Percentiles rank a stretch among this genome's conserved stretches.
phyloP scores from a whole-genome alignment of 78 protist species.

The Dictyostelium firmibasis region DNA sequence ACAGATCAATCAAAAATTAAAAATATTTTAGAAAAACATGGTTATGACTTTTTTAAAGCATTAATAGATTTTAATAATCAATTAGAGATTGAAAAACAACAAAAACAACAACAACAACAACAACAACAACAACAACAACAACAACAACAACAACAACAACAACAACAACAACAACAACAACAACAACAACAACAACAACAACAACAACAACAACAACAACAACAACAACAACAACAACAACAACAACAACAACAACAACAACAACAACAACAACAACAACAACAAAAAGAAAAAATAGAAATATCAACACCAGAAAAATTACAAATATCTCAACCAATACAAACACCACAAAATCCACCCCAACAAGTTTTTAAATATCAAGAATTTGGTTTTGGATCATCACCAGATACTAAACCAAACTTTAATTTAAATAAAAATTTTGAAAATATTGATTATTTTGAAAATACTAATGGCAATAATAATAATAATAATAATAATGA shows the following conservation, averaged over 20 bases:
- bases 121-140: not conserved
- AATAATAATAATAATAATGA: too few species aligned
- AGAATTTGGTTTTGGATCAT: not conserved
- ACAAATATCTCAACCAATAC: not conserved
- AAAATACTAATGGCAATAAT: not conserved
- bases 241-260: not conserved
- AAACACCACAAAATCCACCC: not conserved
- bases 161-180: not conserved
- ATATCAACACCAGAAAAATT: not conserved
- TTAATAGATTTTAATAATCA: not conserved
- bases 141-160: not conserved
- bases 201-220: not conserved
- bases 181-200: not conserved
- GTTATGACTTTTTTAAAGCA: slow-evolving; percentile 35
- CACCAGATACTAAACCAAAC: not conserved
- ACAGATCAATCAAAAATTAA: not conserved
- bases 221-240: not conserved
- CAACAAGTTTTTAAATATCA: not conserved
- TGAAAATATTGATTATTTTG: not conserved
- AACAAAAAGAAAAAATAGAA: not conserved
- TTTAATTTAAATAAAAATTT: not conserved
- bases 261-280: not conserved
- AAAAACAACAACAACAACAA: not conserved
- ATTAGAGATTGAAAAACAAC: not conserved
- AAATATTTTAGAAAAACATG: not conserved